phyloP scores from a whole-genome alignment of 2,329 filamentous ascomycete species.

The Scleromitrula shiraiana region DNA sequence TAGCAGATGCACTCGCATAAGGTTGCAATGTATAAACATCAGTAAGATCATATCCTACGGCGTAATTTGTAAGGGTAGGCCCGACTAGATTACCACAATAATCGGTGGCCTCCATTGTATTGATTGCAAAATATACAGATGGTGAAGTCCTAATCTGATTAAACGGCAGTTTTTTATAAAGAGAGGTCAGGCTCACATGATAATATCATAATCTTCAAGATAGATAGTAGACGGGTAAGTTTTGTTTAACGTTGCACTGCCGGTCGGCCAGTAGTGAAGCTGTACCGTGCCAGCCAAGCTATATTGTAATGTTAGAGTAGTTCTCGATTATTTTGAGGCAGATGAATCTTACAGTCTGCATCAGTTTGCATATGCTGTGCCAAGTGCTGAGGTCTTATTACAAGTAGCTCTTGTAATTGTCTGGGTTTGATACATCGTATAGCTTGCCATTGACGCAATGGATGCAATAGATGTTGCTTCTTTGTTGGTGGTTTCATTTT shows the following conservation, averaged over 20 bases:
- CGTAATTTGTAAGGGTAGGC: conserved; percentile 25
- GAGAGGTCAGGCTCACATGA: conserved; percentile 4
- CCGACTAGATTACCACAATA: conserved; percentile 21
- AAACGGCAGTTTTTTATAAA: not conserved
- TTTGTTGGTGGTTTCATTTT: not conserved
- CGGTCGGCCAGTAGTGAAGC: conserved; percentile 15
- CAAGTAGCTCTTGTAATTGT: conserved; percentile 4
- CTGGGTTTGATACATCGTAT: not conserved
- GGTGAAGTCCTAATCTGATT: conserved; percentile 28
- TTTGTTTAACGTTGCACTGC: conserved; percentile 5
- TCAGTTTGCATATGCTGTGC: not conserved
- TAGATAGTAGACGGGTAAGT: conserved; percentile 13
- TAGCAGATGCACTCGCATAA: conserved; percentile 13
- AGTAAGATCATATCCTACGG: conserved; percentile 28
- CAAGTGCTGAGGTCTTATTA: not conserved
- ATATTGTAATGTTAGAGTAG: not conserved
- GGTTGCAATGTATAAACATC: conserved; percentile 31
- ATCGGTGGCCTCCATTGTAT: conserved; percentile 30
- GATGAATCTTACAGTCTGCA: conserved; percentile 10
- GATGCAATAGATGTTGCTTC: not conserved
- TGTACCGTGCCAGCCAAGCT: conserved; percentile 10
- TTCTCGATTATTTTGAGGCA: not conserved
- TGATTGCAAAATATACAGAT: conserved; percentile 33
- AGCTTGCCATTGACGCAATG: not conserved
- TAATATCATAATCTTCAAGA: conserved; percentile 7